Base-by-base conservation (phyloP, 345 rosid genomes). In the Euphorbia tirucalli region DNA sequence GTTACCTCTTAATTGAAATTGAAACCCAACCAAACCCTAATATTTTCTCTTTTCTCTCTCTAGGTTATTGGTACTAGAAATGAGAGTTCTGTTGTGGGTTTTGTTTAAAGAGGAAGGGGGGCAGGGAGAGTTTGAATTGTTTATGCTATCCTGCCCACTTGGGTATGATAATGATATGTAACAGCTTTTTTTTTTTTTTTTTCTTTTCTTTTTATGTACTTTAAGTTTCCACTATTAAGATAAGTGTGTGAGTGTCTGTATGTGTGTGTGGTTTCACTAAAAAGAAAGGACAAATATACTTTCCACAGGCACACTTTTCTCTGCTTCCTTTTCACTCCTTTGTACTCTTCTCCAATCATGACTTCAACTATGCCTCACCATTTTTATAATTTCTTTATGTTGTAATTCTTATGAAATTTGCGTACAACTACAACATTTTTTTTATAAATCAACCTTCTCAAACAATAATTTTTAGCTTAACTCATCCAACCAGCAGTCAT, bases 111-210 rank as follows among this genome's bases (percentile, higher is more conserved):
- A 11, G 2, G 22, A 18, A 24, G 10, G 21, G 18, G 24, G 6
- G 22, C 8, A 21, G 61, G 27, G 24, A 19, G 8, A 18, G 27
- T 19, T 22, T 57, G 31, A 35, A 7, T 35, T 3, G 3, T 7
- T 35, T 7, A 3, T 35, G 4, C 39, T 35, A 35, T 7, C 7
- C 77, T 39, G 10, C 24, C 60, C 60, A 55, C 2, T n/a, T 55
- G 60, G 28, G 60, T 24, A 55, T 83, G 85, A 86, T 79, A 81
- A 80, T 81, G 82, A 84, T 76, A 81, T 73, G 73, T 56, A 80
- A 74, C 84, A 82, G 83, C 83, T 62, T 80, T 59, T 22, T 59
- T 28, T 59, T 14, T 4, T 55, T 68, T 56, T 24, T 61, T 60
- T 65, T 11, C 30, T 56, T 69, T 77, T 81, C 43, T 21, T 46